Conservation (phyloP, 306 rosid genomes). For the Medicago arabica region DNA sequence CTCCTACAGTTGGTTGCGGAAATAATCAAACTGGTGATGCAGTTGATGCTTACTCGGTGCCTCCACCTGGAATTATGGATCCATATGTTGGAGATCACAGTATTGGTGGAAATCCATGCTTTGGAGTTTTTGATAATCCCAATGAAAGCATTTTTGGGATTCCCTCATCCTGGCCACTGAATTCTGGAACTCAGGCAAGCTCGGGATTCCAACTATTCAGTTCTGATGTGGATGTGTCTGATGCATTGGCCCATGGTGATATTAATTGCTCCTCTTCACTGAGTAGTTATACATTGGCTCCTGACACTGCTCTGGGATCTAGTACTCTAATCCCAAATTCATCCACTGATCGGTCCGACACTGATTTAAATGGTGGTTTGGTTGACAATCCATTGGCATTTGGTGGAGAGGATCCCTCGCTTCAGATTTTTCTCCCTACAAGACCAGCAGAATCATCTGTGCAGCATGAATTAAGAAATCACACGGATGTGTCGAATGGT, state of each 20-base stretch:
- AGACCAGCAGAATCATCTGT: slow-evolving; percentile 73
- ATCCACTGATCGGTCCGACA: slow-evolving; percentile 60
- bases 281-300: slow-evolving; percentile 71
- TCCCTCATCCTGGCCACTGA: slow-evolving; percentile 67
- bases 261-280: slow-evolving; percentile 74
- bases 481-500: slow-evolving; percentile 77
- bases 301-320: slow-evolving; percentile 72
- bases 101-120: slow-evolving; percentile 67
- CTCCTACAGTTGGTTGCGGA: slow-evolving; percentile 54
- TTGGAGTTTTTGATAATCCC: slow-evolving; percentile 66
- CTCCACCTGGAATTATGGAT: slow-evolving; percentile 65
- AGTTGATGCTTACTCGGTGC: slow-evolving; percentile 59
- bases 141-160: slow-evolving; percentile 73
- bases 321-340: slow-evolving; percentile 59
- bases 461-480: slow-evolving; percentile 80
- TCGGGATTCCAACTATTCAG: slow-evolving; percentile 83
- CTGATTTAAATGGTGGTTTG: slow-evolving; percentile 78
- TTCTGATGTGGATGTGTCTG: slow-evolving; percentile 78
- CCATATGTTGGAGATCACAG: slow-evolving; percentile 70
- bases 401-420: slow-evolving; percentile 88
- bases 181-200: slow-evolving; percentile 72
- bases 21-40: slow-evolving; percentile 57
- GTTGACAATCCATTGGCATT: slow-evolving; percentile 90
- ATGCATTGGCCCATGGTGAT: slow-evolving; percentile 62
- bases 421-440: slow-evolving; percentile 96